These are phyloP conservation scores for Jacaranda copaia DNA, from an alignment of 257 asterid genomes.

Conservation along the genomic window DNA sequence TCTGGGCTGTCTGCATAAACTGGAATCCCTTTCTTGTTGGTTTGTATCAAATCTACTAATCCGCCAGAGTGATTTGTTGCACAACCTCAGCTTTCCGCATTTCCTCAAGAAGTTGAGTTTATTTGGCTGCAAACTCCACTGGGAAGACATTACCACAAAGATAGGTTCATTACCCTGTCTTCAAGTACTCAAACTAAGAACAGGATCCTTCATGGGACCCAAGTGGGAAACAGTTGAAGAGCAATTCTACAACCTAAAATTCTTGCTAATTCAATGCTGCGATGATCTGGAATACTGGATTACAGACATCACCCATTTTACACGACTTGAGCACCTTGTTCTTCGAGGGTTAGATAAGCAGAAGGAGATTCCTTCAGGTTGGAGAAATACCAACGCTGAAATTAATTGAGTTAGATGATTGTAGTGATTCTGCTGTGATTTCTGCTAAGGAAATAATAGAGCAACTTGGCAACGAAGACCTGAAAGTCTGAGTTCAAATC, in stretches of 20 bases:
- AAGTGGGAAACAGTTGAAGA: background rate
- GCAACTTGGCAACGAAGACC: background rate
- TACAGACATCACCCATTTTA: background rate
- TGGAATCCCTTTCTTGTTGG: no score
- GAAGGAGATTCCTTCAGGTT: background rate
- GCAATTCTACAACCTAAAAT: background rate
- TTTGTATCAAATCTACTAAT: no score
- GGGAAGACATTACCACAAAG: background rate
- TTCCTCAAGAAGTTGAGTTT: background rate
- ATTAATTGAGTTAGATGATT: no score
- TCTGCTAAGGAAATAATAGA: background rate
- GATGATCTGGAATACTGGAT: background rate
- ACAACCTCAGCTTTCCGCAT: background rate
- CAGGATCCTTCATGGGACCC: background rate
- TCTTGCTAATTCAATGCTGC: background rate
- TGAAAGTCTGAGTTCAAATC: background rate
- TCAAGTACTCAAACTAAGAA: background rate
- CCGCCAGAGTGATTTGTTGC: background rate
- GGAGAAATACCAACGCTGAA: background rate
- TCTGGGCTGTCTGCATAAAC: no score
- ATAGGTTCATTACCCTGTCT: background rate
- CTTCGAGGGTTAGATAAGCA: background rate
- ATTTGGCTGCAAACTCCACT: background rate
- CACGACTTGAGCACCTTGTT: background rate
- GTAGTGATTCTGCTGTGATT: background rate